Base-by-base conservation (phyloP, 129 eudicot genomes). In the Dittrichia graveolens region DNA sequence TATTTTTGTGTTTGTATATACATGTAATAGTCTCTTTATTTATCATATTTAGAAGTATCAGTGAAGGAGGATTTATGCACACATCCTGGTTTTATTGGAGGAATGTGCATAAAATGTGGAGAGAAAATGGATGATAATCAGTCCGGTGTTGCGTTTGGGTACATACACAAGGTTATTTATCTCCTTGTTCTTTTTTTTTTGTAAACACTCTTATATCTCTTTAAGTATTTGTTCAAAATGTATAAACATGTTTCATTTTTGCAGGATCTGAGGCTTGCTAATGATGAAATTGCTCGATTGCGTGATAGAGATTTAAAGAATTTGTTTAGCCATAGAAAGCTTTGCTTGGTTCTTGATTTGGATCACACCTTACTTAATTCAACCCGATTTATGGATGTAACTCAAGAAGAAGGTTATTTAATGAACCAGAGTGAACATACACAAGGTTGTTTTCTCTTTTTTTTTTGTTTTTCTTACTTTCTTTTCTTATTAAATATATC, bases 361-460 rank as follows among this genome's bases (percentile, higher is more conserved):
- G 97, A 91, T 73, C 97, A 91, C 69, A 91, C 97, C 34, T 79
- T 91, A 60, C 95, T 91, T 7, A 85, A 91, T 74, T 87, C 97
- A 75, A 67, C 91, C 61, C 80, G 84, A 35, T 44, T 81, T 42
- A 9, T 45, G 48, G 85, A 91, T 76, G 60, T 91, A 13, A 79
- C 78, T 7, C 46, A 68, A 49, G 89, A 88, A 71, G 97, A 91
- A 75, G 84, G 66, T 61, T 85, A 85, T 77, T 53, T 91, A 31
- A 67, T 24, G 75, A 67, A 56, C 46, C 80, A 84, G 15, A 53
- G 75, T 68, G 89, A 87, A 47, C 52, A 85, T 67, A 71, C 85
- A 41, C 89, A 84, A 55, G 96, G 96, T 90, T 79, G 10, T 42
- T 3, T 40, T 40, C 37, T 63, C 11, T 24, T 24, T 24, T 47